These are phyloP conservation scores for Aspergillus coremiiformis DNA, from an alignment of 495 filamentous ascomycete genomes.

Conservation along the genomic window DNA sequence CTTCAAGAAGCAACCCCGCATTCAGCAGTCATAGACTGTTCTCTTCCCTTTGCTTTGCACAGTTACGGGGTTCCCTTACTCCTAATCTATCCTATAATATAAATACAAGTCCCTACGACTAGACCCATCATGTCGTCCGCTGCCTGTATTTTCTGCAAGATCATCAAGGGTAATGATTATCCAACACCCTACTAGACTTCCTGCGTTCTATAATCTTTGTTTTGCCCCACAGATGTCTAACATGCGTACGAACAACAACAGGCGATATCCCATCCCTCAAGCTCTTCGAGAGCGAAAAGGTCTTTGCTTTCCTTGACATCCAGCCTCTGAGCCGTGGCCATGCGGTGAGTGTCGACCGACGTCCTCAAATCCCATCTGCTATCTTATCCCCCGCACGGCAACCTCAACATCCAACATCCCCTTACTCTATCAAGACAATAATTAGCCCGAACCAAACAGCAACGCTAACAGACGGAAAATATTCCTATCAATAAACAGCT, in stretches of 20 bases:
- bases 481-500: slow-evolving; percentile 50
- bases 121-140: slow-evolving; percentile 39
- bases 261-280: slow-evolving; percentile 94
- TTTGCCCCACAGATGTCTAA: slow-evolving; percentile 2
- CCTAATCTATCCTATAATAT: too few species aligned
- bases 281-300: slow-evolving; percentile 87
- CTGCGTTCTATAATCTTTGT: background rate
- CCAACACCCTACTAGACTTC: background rate
- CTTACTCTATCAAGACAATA: background rate
- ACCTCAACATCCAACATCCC: background rate
- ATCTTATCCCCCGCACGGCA: slow-evolving; percentile 18
- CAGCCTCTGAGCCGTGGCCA: slow-evolving; percentile 79
- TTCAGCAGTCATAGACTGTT: slow-evolving; percentile 1
- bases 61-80: background rate
- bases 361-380: background rate
- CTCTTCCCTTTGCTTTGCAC: slow-evolving; percentile 1
- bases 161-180: slow-evolving; percentile 74
- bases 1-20: slow-evolving; percentile 9
- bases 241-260: slow-evolving; percentile 24
- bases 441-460: background rate
- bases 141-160: slow-evolving; percentile 95
- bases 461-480: slow-evolving; percentile 1
- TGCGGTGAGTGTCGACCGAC: slow-evolving; percentile 45
- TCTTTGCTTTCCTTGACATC: slow-evolving; percentile 96
- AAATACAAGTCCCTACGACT: too few species aligned